Base-by-base conservation (phyloP, 306 rosid genomes). In the Chamaecrista fasciculata region DNA sequence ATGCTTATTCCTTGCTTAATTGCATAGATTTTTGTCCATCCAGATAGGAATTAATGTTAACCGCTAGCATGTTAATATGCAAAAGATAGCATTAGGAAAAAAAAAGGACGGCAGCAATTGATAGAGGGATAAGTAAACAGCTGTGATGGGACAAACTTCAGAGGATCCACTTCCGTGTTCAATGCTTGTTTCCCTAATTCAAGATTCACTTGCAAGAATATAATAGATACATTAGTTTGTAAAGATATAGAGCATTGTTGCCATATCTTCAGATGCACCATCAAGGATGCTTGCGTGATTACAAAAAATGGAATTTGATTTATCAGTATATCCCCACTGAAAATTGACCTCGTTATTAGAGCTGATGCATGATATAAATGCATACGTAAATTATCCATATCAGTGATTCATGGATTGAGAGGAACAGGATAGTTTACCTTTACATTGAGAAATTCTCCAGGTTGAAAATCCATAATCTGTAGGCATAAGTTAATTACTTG, bases 381-480 rank as follows among this genome's bases (percentile, higher is more conserved):
- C 60, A 40, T 51, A 21, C 66, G 10, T 37, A 49, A 47, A 61
- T 75, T 11, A 49, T 49, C n/a, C 34, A 50, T 39, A 34, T 71
- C 31, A 46, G 24, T 52, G 59, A 34, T 20, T 40, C 66, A 59
- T 12, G 8, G 25, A 20, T n/a, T 49, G 57, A 24, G 59, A 68
- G 34, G 57, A 44, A 52, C 67, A 67, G 50, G 60, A 49, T 31
- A 18, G 67, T 67, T 67, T 84, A 94, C 99, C 96, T 94, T 91
- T 10, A 91, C 91, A 57, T 90, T 86, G 44, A 94, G 97, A 84
- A 77, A 94, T 49, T 94, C 99, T 69, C 96, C 99, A 18, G 92
- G 97, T 67, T 91, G 86, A 59, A 94, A 94, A 83, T 94, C 99
- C 99, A 94, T 88, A 73, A 94, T 86, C 97, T 94, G 86, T 81